These are phyloP conservation scores for Cladosporium sphaerospermum DNA, from an alignment of 2,329 filamentous ascomycete species.

Conservation along the genomic window DNA sequence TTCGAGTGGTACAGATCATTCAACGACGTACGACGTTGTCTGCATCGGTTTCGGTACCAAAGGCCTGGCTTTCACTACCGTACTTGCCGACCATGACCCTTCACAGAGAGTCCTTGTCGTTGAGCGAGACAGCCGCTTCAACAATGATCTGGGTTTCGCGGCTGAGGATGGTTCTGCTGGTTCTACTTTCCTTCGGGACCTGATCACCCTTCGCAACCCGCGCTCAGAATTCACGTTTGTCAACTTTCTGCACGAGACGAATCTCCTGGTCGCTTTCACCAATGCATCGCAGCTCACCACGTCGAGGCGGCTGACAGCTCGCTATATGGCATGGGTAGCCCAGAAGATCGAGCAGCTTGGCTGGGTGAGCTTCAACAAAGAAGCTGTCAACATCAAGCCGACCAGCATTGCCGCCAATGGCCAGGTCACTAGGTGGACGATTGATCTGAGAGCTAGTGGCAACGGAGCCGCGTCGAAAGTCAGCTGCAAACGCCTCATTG, in stretches of 20 bases:
- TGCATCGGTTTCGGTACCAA: conserved; percentile 23
- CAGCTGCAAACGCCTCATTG: conserved; percentile 17
- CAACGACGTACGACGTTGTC: conserved; percentile 19
- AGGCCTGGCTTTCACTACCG: conserved; percentile 20
- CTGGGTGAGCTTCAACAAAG: conserved; percentile 23
- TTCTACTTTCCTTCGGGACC: conserved; percentile 22
- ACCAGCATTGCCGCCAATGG: conserved; percentile 10
- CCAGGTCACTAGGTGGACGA: conserved; percentile 16
- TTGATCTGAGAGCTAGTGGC: conserved; percentile 15
- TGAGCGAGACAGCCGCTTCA: conserved; percentile 17
- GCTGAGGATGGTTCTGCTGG: conserved; percentile 18
- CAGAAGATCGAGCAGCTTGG: conserved; percentile 17
- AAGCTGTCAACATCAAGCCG: conserved; percentile 17
- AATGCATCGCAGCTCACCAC: conserved; percentile 25
- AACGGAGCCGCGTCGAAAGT: conserved; percentile 14
- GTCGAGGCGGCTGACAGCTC: conserved; percentile 18
- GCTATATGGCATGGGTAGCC: conserved; percentile 25
- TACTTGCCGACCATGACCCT: conserved; percentile 17
- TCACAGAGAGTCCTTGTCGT: conserved; percentile 19
- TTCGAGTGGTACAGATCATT: background rate
- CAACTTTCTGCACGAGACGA: conserved; percentile 25
- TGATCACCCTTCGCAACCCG: conserved; percentile 25
- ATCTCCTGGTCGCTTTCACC: conserved; percentile 23
- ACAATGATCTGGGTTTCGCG: conserved; percentile 16
- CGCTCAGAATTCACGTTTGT: conserved; percentile 26